These are phyloP conservation scores for Alternaria triticina DNA, from an alignment of 2,329 filamentous ascomycete species.

Conservation along the genomic window DNA sequence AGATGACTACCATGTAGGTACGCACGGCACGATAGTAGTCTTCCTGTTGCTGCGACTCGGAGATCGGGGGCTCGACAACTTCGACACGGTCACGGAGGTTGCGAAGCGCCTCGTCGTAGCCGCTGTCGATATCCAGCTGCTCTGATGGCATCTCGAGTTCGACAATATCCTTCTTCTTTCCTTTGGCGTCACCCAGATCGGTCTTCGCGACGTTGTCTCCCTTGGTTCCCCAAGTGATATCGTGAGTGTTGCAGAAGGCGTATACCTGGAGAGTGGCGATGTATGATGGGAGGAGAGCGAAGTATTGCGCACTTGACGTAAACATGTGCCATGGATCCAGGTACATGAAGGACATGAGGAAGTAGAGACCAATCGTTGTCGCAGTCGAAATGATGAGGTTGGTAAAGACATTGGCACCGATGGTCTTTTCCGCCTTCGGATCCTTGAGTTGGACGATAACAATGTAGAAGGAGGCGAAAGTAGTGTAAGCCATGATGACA, in stretches of 20 bases:
- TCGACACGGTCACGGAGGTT: constrained; percentile 94
- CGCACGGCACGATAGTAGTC: constrained; percentile 98
- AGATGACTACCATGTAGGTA: constrained; percentile 96
- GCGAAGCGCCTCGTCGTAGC: constrained; percentile 94
- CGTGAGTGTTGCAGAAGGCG: constrained; percentile 98
- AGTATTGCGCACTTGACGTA: constrained; percentile 89
- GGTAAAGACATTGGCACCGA: constrained; percentile 91
- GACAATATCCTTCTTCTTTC: constrained; percentile 76
- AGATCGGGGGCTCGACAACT: constrained; percentile 67
- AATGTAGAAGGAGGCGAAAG: constrained; percentile 87
- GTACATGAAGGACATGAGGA: constrained; percentile 95
- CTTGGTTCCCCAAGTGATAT: constrained; percentile 98
- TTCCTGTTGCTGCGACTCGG: constrained; percentile 87
- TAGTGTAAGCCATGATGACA: constrained; percentile 95
- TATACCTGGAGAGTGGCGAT: constrained; percentile 98
- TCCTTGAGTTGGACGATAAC: constrained; percentile 78
- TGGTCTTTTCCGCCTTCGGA: constrained; percentile 56
- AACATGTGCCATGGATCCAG: constrained; percentile 99
- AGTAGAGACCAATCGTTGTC: constrained; percentile 91
- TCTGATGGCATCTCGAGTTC: constrained; percentile 98
- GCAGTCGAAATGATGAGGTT: constrained; percentile 91
- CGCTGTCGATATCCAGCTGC: constrained; percentile 96
- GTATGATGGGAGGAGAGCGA: constrained; percentile 87
- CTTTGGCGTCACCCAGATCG: constrained; percentile 85
- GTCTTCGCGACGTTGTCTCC: constrained; percentile 95